These are phyloP conservation scores for Fusarium protoensiforme DNA, from an alignment of 2,329 filamentous ascomycete species.

Conservation along the genomic window DNA sequence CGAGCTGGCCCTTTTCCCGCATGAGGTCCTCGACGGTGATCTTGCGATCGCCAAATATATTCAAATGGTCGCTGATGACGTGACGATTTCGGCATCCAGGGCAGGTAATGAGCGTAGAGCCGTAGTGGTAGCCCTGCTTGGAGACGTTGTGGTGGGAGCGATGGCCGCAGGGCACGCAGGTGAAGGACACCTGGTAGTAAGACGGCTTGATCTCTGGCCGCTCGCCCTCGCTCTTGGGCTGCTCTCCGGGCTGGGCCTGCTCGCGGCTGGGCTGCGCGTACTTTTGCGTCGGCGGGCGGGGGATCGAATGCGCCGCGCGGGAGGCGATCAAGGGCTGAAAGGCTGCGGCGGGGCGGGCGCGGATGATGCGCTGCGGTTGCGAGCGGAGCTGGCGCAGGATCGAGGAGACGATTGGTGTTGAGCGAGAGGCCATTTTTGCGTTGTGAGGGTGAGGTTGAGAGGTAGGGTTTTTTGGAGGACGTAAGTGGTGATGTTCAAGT, in stretches of 20 bases:
- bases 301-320: constrained; percentile 51
- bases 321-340: constrained; percentile 27
- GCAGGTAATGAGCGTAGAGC: constrained; percentile 89
- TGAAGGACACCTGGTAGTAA: constrained; percentile 90
- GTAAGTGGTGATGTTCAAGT: constrained; percentile 5
- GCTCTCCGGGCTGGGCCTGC: constrained; percentile 23
- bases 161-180: constrained; percentile 84
- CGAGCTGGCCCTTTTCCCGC: constrained; percentile 76
- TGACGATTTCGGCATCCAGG: constrained; percentile 88
- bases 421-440: constrained; percentile 45
- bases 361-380: constrained; percentile 25
- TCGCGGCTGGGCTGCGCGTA: constrained; percentile 20
- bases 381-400: constrained; percentile 31
- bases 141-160: constrained; percentile 88
- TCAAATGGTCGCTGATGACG: constrained; percentile 89
- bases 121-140: constrained; percentile 94
- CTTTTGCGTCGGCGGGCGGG: constrained; percentile 44
- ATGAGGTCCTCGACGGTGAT: constrained; percentile 83
- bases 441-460: not conserved
- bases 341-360: constrained; percentile 11
- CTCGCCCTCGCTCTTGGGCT: constrained; percentile 43
- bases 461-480: not conserved
- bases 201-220: constrained; percentile 60
- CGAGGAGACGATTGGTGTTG: constrained; percentile 27
- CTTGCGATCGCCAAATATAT: constrained; percentile 77